Evolutionary conservation across 2,329 filamentous ascomycete genomes (phyloP).

Genomic region (Xylaria arbuscula): DNA sequence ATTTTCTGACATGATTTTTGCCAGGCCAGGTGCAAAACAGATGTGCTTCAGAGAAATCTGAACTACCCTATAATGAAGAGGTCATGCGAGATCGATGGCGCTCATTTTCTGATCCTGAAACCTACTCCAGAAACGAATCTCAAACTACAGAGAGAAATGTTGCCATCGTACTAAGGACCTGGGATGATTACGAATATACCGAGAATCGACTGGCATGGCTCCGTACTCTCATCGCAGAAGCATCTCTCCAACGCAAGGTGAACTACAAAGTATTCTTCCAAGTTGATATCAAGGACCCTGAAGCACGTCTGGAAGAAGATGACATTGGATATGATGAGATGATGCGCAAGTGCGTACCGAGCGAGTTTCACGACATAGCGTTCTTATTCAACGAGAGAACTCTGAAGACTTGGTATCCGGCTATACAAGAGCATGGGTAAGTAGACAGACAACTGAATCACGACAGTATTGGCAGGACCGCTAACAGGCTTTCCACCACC

Average conservation of each 20-base stretch:
- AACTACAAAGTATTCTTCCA: slow-evolving; percentile 71
- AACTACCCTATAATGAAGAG: slow-evolving; percentile 16
- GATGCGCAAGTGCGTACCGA: slow-evolving; percentile 63
- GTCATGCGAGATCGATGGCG: slow-evolving; percentile 26
- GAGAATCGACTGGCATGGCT: slow-evolving; percentile 68
- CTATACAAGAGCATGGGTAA: slow-evolving; percentile 61
- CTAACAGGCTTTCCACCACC: neutral
- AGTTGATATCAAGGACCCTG: slow-evolving; percentile 68
- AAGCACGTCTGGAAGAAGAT: slow-evolving; percentile 65
- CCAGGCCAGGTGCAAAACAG: slow-evolving; percentile 5
- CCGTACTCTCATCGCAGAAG: slow-evolving; percentile 70
- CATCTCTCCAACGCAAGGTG: slow-evolving; percentile 67
- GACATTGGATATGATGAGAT: slow-evolving; percentile 60
- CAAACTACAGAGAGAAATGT: slow-evolving; percentile 3
- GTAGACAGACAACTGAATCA: neutral
- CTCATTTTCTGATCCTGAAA: neutral
- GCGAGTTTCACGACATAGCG: slow-evolving; percentile 74
- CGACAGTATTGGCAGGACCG: too few relatives aligned
- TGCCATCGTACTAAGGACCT: slow-evolving; percentile 68
- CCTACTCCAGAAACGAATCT: neutral
- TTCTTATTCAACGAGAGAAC: slow-evolving; percentile 74
- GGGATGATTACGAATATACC: slow-evolving; percentile 68
- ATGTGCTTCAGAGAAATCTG: slow-evolving; percentile 14
- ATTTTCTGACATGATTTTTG: neutral
- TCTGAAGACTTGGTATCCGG: slow-evolving; percentile 72